Percentiles rank a stretch among this genome's conserved stretches.
Conservation (phyloP, 2,329 filamentous ascomycete species). For the Chaetomiaceae sp. region DNA sequence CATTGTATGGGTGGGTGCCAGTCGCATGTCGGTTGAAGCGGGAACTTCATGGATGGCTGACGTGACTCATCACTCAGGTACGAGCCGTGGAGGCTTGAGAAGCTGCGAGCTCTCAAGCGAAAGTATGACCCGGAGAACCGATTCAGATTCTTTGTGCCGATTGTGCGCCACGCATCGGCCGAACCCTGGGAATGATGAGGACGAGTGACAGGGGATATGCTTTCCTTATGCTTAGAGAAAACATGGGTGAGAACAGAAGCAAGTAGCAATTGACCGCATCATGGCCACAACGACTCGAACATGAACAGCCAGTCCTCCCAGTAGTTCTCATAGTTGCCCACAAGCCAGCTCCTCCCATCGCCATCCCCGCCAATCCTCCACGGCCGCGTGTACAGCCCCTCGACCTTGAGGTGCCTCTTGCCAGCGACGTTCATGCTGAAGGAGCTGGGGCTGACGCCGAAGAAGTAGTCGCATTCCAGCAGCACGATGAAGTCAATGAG, state of each 20-base stretch:
- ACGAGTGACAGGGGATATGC: not conserved
- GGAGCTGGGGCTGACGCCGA: constrained; percentile 44
- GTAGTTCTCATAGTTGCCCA: constrained; percentile 42
- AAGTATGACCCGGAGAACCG: constrained; percentile 41
- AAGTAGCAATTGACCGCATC: too few relatives aligned
- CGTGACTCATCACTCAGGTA: constrained; percentile 18
- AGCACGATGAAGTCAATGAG: constrained; percentile 41
- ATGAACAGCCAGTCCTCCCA: constrained; percentile 48
- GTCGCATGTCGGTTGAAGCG: too few relatives aligned
- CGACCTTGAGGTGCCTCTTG: constrained; percentile 40
- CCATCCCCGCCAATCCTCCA: constrained; percentile 41
- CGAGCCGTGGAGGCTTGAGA: constrained; percentile 45
- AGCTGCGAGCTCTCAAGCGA: constrained; percentile 42
- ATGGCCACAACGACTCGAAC: constrained; percentile 41
- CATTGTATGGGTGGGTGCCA: constrained; percentile 40
- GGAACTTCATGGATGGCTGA: too few relatives aligned
- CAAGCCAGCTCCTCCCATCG: constrained; percentile 40
- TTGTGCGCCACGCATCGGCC: not conserved
- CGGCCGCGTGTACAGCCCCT: constrained; percentile 39
- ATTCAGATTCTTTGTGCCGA: constrained; percentile 17
- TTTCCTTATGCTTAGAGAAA: not conserved
- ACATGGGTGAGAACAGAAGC: too few relatives aligned
- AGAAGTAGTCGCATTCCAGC: constrained; percentile 37
- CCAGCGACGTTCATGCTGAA: constrained; percentile 45
- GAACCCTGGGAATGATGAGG: not conserved